These are phyloP conservation scores for Tricholomella constricta DNA, from an alignment of 768 basidiomycete species.

Conservation along the genomic window DNA sequence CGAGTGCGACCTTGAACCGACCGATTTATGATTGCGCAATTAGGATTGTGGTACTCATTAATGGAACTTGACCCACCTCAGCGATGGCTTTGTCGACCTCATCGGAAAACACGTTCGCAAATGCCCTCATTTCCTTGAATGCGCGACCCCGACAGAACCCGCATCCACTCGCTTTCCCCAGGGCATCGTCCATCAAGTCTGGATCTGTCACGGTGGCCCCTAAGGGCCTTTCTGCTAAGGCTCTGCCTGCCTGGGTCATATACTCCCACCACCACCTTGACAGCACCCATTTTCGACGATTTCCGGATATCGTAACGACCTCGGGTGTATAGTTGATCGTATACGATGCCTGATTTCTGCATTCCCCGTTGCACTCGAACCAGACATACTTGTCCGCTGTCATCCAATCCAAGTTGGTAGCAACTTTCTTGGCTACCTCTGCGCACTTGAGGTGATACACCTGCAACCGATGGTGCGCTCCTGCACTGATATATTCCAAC, in stretches of 20 bases:
- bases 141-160: constrained; percentile 16
- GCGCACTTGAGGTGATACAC: constrained; percentile 32
- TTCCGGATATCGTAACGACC: constrained; percentile 13
- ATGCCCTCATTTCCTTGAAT: constrained; percentile 18
- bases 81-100: constrained; percentile 20
- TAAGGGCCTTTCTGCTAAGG: constrained; percentile 19
- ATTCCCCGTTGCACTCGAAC: constrained; percentile 17
- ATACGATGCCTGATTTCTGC: constrained; percentile 12
- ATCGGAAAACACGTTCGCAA: constrained; percentile 15
- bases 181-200: constrained; percentile 15
- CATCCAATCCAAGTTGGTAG: constrained; percentile 22
- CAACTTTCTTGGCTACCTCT: constrained; percentile 11
- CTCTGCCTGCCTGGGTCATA: constrained; percentile 15
- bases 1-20: not conserved
- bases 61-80: constrained; percentile 11
- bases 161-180: constrained; percentile 20
- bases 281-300: constrained; percentile 12
- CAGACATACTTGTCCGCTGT: constrained; percentile 11
- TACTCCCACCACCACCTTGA: constrained; percentile 25
- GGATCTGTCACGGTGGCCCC: constrained; percentile 15
- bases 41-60: not conserved
- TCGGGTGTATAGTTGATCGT: no score
- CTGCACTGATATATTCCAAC: constrained; percentile 32
- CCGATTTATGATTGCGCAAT: not conserved
- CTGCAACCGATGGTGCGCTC: constrained; percentile 29